Conservation (phyloP, 169 alveolate species). For the Plasmodium ovale region DNA sequence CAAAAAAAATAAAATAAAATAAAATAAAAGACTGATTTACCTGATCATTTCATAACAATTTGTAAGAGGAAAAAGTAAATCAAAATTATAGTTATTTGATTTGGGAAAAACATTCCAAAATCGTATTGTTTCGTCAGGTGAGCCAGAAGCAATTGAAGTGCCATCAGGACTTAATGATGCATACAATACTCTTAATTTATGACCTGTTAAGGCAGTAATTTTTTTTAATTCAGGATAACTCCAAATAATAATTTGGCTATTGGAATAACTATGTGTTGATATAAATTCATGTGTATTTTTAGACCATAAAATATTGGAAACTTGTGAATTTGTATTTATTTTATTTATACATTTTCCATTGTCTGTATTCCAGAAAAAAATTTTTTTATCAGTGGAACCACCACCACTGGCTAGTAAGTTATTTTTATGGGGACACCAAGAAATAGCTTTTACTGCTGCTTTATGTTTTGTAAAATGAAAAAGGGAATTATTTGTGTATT, state of each 20-base stretch:
- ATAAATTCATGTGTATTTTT: slow-evolving; percentile 93
- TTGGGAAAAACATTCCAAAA: slow-evolving; percentile 95
- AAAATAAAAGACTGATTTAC: too few relatives aligned
- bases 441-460: slow-evolving; percentile 96
- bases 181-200: slow-evolving; percentile 95
- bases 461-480: slow-evolving; percentile 87
- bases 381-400: slow-evolving; percentile 97
- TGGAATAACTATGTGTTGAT: slow-evolving; percentile 96
- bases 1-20: too few relatives aligned
- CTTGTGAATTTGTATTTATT: slow-evolving; percentile 95
- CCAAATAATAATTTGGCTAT: slow-evolving; percentile 95
- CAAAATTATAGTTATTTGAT: slow-evolving; percentile 20
- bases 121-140: slow-evolving; percentile 96
- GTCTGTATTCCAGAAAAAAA: slow-evolving; percentile 95
- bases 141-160: slow-evolving; percentile 94
- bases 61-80: slow-evolving; percentile 18
- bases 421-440: slow-evolving; percentile 97
- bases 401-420: slow-evolving; percentile 96
- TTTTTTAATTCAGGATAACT: slow-evolving; percentile 92
- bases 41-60: slow-evolving; percentile 52
- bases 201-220: slow-evolving; percentile 89
- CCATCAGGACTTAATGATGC: slow-evolving; percentile 96
- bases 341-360: slow-evolving; percentile 88
- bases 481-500: slow-evolving; percentile 86
- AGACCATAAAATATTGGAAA: slow-evolving; percentile 95